Evolutionary conservation across 2,329 filamentous ascomycete species (phyloP).

Genomic region (Cytospora leucostoma): DNA sequence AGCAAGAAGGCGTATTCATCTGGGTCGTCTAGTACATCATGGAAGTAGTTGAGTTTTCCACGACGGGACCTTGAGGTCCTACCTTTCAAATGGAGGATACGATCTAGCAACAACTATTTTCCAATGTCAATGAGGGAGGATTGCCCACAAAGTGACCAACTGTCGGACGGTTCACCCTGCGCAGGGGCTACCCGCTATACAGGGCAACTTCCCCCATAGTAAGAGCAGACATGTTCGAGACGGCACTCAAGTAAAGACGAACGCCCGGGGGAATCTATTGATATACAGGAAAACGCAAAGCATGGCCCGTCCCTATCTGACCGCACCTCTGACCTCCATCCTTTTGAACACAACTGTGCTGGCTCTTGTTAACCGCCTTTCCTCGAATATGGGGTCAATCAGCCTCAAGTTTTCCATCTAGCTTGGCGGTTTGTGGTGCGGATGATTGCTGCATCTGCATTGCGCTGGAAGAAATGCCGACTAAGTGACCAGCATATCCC

Average conservation of each 20-base stretch:
- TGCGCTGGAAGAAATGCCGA: not conserved
- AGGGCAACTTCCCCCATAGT: not conserved
- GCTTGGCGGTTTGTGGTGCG: not conserved
- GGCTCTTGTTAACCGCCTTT: not conserved
- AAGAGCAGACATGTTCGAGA: not conserved
- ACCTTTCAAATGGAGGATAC: not conserved
- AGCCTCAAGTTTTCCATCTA: not conserved
- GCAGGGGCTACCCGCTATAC: not conserved
- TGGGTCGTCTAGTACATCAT: slow-evolving; percentile 1
- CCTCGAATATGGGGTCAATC: not conserved
- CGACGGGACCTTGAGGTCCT: not conserved
- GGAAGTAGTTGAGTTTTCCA: not conserved
- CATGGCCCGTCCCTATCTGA: slow-evolving; percentile 21
- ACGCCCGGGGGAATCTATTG: slow-evolving; percentile 20
- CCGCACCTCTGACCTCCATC: slow-evolving; percentile 7
- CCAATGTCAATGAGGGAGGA: not conserved
- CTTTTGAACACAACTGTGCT: slow-evolving; percentile 9
- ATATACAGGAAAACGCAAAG: slow-evolving; percentile 22
- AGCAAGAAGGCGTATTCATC: not conserved
- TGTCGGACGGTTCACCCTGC: not conserved
- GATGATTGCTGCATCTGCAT: slow-evolving; percentile 7
- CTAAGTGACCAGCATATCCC: not conserved
- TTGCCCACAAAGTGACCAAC: not conserved
- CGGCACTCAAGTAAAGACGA: slow-evolving; percentile 18
- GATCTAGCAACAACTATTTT: not conserved